A percentile compares a stretch with the other conserved stretches of the same genome.
Conservation (phyloP, 768 basidiomycete species). For the Phanerochaete carnosa region DNA sequence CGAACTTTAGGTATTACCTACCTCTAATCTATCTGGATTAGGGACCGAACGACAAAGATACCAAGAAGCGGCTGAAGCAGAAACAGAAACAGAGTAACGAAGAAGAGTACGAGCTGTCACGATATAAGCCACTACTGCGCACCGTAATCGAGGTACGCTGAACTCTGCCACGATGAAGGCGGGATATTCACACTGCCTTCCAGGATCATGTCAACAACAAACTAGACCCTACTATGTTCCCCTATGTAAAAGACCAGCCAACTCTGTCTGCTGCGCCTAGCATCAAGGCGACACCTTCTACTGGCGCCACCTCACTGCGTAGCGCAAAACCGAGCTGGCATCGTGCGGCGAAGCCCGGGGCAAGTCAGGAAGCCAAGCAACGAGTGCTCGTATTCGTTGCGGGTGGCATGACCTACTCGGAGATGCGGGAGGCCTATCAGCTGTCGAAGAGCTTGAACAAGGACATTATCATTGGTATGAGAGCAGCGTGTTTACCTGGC, state of each 20-base stretch:
- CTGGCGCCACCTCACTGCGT: constrained; percentile 60
- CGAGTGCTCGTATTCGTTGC: constrained; percentile 87
- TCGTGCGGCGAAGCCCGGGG: constrained; percentile 58
- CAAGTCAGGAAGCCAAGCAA: constrained; percentile 53
- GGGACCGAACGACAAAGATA: constrained; percentile 75
- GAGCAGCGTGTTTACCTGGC: not conserved
- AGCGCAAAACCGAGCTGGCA: constrained; percentile 92
- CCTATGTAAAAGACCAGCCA: constrained; percentile 84
- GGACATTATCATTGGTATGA: constrained; percentile 87
- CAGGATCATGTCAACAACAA: constrained; percentile 83
- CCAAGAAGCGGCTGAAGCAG: constrained; percentile 58
- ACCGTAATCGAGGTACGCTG: constrained; percentile 74
- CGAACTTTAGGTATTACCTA: not conserved
- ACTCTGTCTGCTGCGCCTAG: constrained; percentile 42
- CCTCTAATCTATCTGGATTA: constrained; percentile 24
- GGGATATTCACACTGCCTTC: not conserved
- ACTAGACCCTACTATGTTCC: constrained; percentile 78
- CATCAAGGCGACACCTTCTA: constrained; percentile 50
- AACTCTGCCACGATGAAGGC: not conserved
- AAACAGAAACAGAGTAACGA: constrained; percentile 73
- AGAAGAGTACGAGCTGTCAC: constrained; percentile 96
- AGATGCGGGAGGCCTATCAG: constrained; percentile 85
- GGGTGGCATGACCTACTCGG: constrained; percentile 95
- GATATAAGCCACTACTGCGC: constrained; percentile 82
- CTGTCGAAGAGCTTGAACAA: constrained; percentile 72